These are phyloP conservation scores for Metschnikowia lachancei DNA, from an alignment of 805 yeast species.

Conservation along the genomic window DNA sequence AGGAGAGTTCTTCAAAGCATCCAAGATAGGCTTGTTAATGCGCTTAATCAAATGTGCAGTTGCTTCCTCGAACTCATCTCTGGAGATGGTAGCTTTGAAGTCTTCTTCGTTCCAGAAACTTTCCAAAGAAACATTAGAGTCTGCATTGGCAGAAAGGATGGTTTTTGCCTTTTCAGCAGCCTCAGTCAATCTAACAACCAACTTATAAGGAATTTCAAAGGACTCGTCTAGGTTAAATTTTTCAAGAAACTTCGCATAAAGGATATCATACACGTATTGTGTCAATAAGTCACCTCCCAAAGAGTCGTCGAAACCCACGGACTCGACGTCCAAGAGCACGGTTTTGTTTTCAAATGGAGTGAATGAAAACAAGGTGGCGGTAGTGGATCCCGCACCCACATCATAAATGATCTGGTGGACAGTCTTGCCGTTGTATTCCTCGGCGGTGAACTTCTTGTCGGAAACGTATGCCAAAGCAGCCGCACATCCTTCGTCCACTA, in stretches of 20 bases:
- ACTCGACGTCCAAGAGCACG: constrained; percentile 58
- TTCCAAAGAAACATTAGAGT: constrained; percentile 75
- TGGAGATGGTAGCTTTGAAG: constrained; percentile 60
- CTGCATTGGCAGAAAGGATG: constrained; percentile 83
- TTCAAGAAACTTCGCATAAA: constrained; percentile 57
- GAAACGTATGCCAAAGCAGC: constrained; percentile 80
- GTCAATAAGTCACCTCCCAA: constrained; percentile 82
- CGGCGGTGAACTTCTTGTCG: constrained; percentile 40
- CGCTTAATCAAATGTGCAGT: constrained; percentile 45
- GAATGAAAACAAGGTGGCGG: constrained; percentile 78
- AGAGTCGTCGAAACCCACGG: constrained; percentile 62
- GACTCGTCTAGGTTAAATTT: constrained; percentile 37
- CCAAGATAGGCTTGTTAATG: constrained; percentile 52
- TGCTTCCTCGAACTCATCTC: constrained; percentile 75
- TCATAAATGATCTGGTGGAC: constrained; percentile 76
- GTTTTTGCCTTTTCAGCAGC: constrained; percentile 87
- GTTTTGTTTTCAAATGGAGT: constrained; percentile 43
- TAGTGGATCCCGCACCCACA: constrained; percentile 89
- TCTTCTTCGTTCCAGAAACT: constrained; percentile 71
- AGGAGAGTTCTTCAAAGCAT: constrained; percentile 44
- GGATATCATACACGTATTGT: constrained; percentile 54
- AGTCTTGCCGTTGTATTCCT: constrained; percentile 34
- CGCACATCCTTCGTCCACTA: constrained; percentile 91
- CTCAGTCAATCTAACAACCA: constrained; percentile 67
- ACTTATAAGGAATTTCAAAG: constrained; percentile 50